A percentile compares a stretch with the other conserved stretches of the same genome.
These are phyloP conservation scores for Colletotrichum scovillei DNA, from an alignment of 2,329 filamentous ascomycete species.

Conservation along the genomic window DNA sequence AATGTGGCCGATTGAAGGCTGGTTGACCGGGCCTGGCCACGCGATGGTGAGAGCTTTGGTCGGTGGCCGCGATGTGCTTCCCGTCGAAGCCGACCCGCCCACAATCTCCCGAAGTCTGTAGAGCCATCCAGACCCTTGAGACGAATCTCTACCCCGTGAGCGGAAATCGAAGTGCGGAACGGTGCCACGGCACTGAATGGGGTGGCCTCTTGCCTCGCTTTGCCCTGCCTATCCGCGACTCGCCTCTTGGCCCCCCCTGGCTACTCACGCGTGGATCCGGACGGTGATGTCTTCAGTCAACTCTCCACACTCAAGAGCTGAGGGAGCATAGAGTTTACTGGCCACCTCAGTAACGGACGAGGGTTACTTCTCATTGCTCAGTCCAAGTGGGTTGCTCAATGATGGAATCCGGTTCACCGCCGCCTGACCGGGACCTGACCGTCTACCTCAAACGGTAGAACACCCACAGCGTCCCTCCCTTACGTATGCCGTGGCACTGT, in stretches of 20 bases:
- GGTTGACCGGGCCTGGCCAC: not conserved
- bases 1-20: constrained; percentile 20
- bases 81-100: constrained; percentile 25
- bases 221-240: constrained; percentile 22
- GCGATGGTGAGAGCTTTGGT: constrained; percentile 3
- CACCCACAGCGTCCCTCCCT: not conserved
- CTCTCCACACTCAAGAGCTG: not conserved
- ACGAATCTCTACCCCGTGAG: not conserved
- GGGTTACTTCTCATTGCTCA: not conserved
- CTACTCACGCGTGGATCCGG: constrained; percentile 1
- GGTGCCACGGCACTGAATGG: not conserved
- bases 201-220: constrained; percentile 16
- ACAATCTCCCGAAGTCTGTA: constrained; percentile 27
- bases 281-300: not conserved
- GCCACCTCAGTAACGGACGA: constrained; percentile 1
- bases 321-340: not conserved
- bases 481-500: constrained; percentile 7
- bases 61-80: constrained; percentile 14
- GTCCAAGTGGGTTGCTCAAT: not conserved
- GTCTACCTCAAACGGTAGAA: constrained; percentile 32
- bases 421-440: constrained; percentile 29
- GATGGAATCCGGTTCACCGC: constrained; percentile 11
- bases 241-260: constrained; percentile 3
- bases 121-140: constrained; percentile 18
- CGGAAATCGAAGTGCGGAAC: constrained; percentile 9